Percentiles rank a stretch among this genome's conserved stretches.
phyloP scores from a whole-genome alignment of 495 filamentous ascomycete genomes.

The Friedmanniomyces endolithicus region DNA sequence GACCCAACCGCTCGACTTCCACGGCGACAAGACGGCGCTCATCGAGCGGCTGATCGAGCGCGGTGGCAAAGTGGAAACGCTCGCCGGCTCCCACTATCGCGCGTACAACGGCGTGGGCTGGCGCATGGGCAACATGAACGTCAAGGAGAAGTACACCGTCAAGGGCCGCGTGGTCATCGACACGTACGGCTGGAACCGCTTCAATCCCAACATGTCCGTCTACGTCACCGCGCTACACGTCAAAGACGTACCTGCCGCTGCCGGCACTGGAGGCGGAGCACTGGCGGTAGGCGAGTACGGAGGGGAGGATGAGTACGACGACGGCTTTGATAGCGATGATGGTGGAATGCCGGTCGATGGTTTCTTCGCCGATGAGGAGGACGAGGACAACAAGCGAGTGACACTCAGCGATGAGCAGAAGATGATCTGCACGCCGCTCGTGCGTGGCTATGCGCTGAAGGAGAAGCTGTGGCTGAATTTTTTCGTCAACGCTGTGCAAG shows the following conservation, averaged over 20 bases:
- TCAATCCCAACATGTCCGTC: constrained; percentile 29
- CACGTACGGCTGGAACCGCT: constrained; percentile 34
- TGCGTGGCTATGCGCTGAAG: constrained; percentile 35
- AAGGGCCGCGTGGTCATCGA: constrained; percentile 47
- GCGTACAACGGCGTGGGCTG: constrained; percentile 43
- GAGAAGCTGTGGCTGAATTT: constrained; percentile 35
- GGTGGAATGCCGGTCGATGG: constrained; percentile 31
- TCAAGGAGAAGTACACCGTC: constrained; percentile 37
- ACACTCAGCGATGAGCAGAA: constrained; percentile 29
- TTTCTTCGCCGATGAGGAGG: constrained; percentile 28
- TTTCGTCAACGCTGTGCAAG: constrained; percentile 17
- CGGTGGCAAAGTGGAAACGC: constrained; percentile 29
- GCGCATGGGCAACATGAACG: constrained; percentile 19
- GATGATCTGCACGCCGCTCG: constrained; percentile 28
- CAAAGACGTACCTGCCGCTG: constrained; percentile 16
- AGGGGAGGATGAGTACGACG: constrained; percentile 22
- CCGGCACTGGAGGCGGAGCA: background rate
- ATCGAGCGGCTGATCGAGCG: constrained; percentile 26
- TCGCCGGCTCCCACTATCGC: constrained; percentile 52
- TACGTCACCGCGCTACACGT: constrained; percentile 22
- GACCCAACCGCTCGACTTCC: constrained; percentile 46
- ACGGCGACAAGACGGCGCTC: constrained; percentile 35
- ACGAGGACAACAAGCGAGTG: constrained; percentile 21
- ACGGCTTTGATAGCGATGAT: constrained; percentile 22
- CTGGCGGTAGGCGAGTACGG: background rate